Percentiles rank a stretch among this genome's conserved stretches.
These are phyloP conservation scores for Populus tremula DNA, from an alignment of 345 rosid species.

Conservation along the genomic window DNA sequence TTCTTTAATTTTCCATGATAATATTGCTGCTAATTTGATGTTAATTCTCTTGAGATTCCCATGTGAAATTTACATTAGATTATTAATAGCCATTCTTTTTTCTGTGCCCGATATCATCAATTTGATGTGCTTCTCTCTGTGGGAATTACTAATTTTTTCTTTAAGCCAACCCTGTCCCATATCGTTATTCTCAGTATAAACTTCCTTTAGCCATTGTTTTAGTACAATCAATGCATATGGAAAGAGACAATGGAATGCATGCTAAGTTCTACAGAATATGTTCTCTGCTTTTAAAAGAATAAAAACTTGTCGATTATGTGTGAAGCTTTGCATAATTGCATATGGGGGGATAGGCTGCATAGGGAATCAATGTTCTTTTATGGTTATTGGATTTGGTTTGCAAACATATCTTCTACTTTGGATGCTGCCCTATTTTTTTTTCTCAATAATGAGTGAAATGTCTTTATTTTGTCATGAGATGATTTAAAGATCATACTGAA, in stretches of 20 bases:
- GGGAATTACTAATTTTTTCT: neutral
- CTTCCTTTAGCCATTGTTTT: neutral
- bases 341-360: neutral
- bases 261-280: neutral
- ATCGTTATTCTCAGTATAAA: slow-evolving; percentile 17
- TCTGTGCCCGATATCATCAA: neutral
- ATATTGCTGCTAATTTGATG: neutral
- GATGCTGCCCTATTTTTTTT: neutral
- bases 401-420: neutral
- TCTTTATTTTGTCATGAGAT: neutral
- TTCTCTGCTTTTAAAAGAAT: slow-evolving; percentile 8
- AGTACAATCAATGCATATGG: neutral
- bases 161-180: neutral
- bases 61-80: too few relatives aligned
- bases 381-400: neutral
- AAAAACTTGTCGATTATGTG: neutral
- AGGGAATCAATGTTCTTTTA: neutral
- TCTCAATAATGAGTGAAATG: neutral
- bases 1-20: neutral
- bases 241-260: neutral
- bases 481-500: neutral
- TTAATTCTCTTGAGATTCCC: too few relatives aligned
- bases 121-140: neutral
- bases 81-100: too few relatives aligned
- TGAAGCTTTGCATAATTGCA: neutral